A percentile compares a stretch with the other conserved stretches of the same genome.
Evolutionary conservation across 2,329 filamentous ascomycete species (phyloP).

Genomic region (Beauveria sp.): DNA sequence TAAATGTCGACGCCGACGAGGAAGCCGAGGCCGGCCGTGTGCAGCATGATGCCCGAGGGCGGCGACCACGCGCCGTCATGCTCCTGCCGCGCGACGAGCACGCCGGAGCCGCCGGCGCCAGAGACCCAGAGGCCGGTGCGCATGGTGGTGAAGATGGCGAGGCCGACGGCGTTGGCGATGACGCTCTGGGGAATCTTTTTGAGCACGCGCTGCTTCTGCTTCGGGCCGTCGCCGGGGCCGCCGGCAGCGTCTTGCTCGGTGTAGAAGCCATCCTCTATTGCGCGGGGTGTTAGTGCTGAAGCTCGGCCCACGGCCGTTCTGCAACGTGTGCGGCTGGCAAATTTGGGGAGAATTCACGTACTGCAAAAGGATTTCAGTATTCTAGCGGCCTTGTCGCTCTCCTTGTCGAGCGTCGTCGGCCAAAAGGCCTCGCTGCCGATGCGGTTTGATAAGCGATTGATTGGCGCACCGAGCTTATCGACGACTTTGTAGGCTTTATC

Average conservation of each 20-base stretch:
- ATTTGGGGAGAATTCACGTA: slow-evolving; percentile 30
- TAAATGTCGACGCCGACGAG: slow-evolving; percentile 80
- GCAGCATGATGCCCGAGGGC: slow-evolving; percentile 74
- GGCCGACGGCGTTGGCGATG: slow-evolving; percentile 56
- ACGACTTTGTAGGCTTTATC: slow-evolving; percentile 59
- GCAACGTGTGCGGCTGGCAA: no score
- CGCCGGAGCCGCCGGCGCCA: slow-evolving; percentile 58
- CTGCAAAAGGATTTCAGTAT: slow-evolving; percentile 83
- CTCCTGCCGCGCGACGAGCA: slow-evolving; percentile 53
- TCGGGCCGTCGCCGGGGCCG: slow-evolving; percentile 23
- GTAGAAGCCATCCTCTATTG: slow-evolving; percentile 45
- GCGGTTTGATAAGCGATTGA: slow-evolving; percentile 76
- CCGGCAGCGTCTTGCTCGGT: slow-evolving; percentile 26
- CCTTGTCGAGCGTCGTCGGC: slow-evolving; percentile 78
- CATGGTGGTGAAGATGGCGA: slow-evolving; percentile 67
- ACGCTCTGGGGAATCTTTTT: slow-evolving; percentile 51
- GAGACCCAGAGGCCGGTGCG: slow-evolving; percentile 59
- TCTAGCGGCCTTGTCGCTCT: slow-evolving; percentile 82
- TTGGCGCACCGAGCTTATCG: slow-evolving; percentile 55
- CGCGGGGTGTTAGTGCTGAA: not conserved
- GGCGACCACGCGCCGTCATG: slow-evolving; percentile 65
- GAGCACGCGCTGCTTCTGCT: slow-evolving; percentile 37
- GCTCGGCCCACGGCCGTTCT: no score
- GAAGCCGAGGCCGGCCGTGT: slow-evolving; percentile 73
- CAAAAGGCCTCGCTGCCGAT: slow-evolving; percentile 80